phyloP scores from a whole-genome alignment of 208 protist species.

The Leishmania aethiopica region DNA sequence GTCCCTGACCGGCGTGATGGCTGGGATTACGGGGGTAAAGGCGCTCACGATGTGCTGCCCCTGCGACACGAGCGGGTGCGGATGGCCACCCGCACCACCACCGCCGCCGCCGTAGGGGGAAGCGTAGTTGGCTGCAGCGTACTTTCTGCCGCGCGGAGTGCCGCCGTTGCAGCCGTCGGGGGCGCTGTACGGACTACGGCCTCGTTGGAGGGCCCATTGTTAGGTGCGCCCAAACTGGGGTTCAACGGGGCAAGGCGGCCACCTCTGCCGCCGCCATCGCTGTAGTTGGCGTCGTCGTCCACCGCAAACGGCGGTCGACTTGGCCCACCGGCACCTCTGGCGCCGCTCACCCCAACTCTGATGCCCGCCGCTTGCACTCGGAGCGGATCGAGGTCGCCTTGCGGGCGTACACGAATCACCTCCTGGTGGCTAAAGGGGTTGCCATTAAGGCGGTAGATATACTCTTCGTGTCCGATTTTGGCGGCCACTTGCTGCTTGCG shows the following conservation, averaged over 20 bases:
- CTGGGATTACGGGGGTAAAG: constrained; percentile 28
- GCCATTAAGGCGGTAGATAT: constrained; percentile 64
- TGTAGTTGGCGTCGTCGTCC: constrained; percentile 17
- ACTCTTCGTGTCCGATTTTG: constrained; percentile 87
- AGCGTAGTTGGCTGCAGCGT: constrained; percentile 9
- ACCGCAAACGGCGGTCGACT: constrained; percentile 32
- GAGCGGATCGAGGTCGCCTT: constrained; percentile 33
- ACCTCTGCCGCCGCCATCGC: constrained; percentile 19
- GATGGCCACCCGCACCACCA: constrained; percentile 6
- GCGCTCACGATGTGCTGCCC: constrained; percentile 25
- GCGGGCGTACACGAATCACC: constrained; percentile 19
- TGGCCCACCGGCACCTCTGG: not conserved
- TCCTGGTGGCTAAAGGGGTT: constrained; percentile 35
- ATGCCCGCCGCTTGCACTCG: constrained; percentile 9
- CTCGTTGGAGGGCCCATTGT: constrained; percentile 5
- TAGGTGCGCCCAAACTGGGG: constrained; percentile 13
- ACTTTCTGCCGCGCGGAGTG: not conserved
- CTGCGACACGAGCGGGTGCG: constrained; percentile 1
- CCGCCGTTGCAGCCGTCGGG: not conserved
- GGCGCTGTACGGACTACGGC: not conserved
- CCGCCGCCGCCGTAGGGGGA: constrained; percentile 4
- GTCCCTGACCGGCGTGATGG: constrained; percentile 24
- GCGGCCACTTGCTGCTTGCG: constrained; percentile 68
- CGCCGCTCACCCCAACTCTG: not conserved
- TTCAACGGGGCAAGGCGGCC: constrained; percentile 12